Conservation (phyloP, 2,329 filamentous ascomycete genomes). For the Aspergillus sp. region DNA sequence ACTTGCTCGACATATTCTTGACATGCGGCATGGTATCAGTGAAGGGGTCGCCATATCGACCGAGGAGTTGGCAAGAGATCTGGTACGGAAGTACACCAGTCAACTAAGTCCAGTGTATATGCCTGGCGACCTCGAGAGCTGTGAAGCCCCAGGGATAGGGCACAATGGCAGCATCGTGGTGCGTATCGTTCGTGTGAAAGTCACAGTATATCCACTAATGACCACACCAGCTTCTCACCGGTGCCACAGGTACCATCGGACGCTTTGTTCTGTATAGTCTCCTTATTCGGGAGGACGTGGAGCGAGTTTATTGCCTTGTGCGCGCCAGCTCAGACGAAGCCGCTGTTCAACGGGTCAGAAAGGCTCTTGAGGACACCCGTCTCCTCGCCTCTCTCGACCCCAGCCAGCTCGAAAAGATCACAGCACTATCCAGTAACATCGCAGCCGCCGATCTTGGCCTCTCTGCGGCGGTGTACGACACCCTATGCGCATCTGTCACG, state of each 20-base stretch:
- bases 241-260: constrained; percentile 65
- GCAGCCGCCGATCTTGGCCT: not conserved
- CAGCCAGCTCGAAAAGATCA: not conserved
- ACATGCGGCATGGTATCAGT: too few species aligned
- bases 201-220: too few species aligned
- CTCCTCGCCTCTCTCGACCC: not conserved
- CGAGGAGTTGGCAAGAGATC: too few species aligned
- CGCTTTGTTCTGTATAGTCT: constrained; percentile 56
- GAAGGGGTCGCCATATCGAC: too few species aligned
- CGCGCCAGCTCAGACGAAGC: not conserved
- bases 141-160: too few species aligned
- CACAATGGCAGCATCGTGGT: too few species aligned
- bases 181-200: too few species aligned
- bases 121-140: too few species aligned
- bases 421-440: not conserved
- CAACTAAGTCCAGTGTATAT: too few species aligned
- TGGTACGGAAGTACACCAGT: too few species aligned
- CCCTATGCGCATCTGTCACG: constrained; percentile 46
- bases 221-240: constrained; percentile 52
- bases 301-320: not conserved
- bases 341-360: not conserved
- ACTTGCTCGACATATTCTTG: too few species aligned
- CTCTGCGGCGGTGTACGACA: constrained; percentile 11
- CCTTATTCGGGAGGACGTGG: not conserved
- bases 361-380: too few species aligned